Evolutionary conservation across 1,284 basidiomycete species (phyloP).

Genomic region (Kalmanozyma brasiliensis): DNA sequence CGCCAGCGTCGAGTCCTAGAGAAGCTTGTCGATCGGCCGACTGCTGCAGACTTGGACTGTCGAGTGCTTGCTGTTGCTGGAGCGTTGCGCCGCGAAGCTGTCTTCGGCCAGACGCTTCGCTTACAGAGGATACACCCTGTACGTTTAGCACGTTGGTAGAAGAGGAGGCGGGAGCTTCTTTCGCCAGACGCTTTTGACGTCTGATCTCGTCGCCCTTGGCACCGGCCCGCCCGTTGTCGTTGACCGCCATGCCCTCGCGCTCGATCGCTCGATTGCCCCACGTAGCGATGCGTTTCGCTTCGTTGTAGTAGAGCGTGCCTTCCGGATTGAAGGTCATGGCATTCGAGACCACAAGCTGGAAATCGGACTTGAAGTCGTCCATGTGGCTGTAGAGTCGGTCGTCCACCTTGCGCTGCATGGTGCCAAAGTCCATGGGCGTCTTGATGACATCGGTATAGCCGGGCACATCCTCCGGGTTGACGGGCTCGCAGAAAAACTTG

Average conservation of each 20-base stretch:
- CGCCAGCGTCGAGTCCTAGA: slow-evolving; percentile 4
- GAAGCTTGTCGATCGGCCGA: slow-evolving; percentile 3
- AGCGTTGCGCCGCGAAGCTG: slow-evolving; percentile 19
- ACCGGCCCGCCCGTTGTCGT: slow-evolving; percentile 48
- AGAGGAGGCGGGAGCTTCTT: slow-evolving; percentile 16
- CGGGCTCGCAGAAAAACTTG: slow-evolving; percentile 81
- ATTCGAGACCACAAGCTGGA: slow-evolving; percentile 61
- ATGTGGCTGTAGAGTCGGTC: slow-evolving; percentile 48
- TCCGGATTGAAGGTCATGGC: slow-evolving; percentile 64
- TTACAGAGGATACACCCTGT: neutral
- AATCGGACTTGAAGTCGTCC: slow-evolving; percentile 56
- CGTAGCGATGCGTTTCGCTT: slow-evolving; percentile 55
- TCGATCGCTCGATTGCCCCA: slow-evolving; percentile 61
- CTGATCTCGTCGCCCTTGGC: slow-evolving; percentile 40
- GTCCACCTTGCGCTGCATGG: slow-evolving; percentile 72
- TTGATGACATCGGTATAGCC: slow-evolving; percentile 78
- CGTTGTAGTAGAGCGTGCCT: slow-evolving; percentile 59
- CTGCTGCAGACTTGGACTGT: slow-evolving; percentile 9
- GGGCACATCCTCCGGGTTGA: slow-evolving; percentile 75
- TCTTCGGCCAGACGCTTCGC: slow-evolving; percentile 17
- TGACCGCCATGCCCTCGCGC: slow-evolving; percentile 56
- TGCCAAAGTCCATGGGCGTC: slow-evolving; percentile 83
- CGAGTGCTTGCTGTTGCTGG: slow-evolving; percentile 16
- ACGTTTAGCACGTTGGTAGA: neutral
- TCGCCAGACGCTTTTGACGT: slow-evolving; percentile 29